Evolutionary conservation across 495 filamentous ascomycete species (phyloP), one percentile per base, ranked within the genome.

Genomic region (Aspergillus steynii): DNA sequence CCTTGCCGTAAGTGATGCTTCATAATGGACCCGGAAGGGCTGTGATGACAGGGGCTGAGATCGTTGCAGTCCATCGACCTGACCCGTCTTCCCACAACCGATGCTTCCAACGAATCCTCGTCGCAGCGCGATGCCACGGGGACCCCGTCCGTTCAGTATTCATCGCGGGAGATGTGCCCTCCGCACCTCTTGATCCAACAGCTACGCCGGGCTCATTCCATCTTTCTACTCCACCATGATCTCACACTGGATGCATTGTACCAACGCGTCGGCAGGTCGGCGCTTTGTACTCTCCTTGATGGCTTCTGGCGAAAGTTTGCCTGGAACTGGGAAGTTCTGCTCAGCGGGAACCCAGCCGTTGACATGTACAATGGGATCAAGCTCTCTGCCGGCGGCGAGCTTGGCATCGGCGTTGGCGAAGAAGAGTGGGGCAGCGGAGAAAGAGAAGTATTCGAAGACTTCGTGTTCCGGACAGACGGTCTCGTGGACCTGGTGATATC

Each of bases 371-470:
- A 88, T 28, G 92, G 91, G 2, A 85, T 97, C 62, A 97, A 97
- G 73, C 85, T 98, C 49, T 92, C 95, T 15, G 91, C 89, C 29
- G 90, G 91, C 45, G 95, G 94, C 5, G 92, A 96, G 74, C 85
- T 97, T 28, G 96, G 95, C 20, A 84, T 96, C 15, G 96, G 96
- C 1, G 93, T 97, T 12, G 95, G 93, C 32, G 93, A 96, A 68
- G 93, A 97, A 75, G 91, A 96, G 60, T 86, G 93, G 77, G 93
- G 93, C 2, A 96, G 92, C 64, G 92, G 91, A 14, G 93, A 96
- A 76, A 77, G 93, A 66, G 92, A 93, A 65, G 94, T 97, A 1
- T 79, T 99, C 1, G 95, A 96, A 71, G 91, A 90, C 20, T 86
- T 96, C 66, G 85, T 91, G 8, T 60, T 73, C 20, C 77, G 71